These are phyloP conservation scores for Pelargonium cotyledonis DNA, from an alignment of 441 rosid genomes.

Conservation along the genomic window DNA sequence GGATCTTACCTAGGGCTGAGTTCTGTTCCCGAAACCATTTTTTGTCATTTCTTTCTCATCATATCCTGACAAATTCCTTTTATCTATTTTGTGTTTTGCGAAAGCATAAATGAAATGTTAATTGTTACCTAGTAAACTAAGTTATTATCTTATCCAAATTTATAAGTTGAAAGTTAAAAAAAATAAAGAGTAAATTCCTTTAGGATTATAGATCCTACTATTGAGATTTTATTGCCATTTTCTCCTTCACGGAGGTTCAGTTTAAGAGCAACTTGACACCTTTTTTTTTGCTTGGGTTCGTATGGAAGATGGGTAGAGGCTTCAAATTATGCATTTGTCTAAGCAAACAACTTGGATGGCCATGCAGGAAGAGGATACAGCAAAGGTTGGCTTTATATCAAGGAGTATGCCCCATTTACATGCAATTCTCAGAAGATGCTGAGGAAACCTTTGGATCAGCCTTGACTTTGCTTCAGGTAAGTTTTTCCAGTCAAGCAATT, in stretches of 20 bases:
- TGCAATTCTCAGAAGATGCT: slow-evolving; percentile 87
- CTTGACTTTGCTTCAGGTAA: slow-evolving; percentile 61
- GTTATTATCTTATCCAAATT: neutral
- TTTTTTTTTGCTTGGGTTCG: neutral
- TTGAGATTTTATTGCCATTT: neutral
- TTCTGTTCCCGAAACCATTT: no score
- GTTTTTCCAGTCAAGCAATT: neutral
- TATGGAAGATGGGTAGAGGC: neutral
- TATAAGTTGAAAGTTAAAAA: neutral
- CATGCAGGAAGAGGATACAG: slow-evolving; percentile 69
- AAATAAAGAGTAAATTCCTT: neutral
- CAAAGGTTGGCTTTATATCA: slow-evolving; percentile 86
- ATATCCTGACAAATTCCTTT: slow-evolving; percentile 1
- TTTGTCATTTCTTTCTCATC: neutral
- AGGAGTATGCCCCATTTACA: slow-evolving; percentile 84
- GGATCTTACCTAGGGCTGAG: no score
- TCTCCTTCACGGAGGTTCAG: neutral
- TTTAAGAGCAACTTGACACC: neutral
- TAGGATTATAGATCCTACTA: neutral
- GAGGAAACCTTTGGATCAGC: slow-evolving; percentile 81
- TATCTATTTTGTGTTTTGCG: neutral
- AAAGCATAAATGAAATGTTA: neutral
- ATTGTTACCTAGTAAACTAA: neutral
- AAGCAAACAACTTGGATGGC: slow-evolving; percentile 16
- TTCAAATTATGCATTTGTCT: neutral